phyloP scores from a whole-genome alignment of 2,329 filamentous ascomycete genomes.

The Aureobasidium namibiae region DNA sequence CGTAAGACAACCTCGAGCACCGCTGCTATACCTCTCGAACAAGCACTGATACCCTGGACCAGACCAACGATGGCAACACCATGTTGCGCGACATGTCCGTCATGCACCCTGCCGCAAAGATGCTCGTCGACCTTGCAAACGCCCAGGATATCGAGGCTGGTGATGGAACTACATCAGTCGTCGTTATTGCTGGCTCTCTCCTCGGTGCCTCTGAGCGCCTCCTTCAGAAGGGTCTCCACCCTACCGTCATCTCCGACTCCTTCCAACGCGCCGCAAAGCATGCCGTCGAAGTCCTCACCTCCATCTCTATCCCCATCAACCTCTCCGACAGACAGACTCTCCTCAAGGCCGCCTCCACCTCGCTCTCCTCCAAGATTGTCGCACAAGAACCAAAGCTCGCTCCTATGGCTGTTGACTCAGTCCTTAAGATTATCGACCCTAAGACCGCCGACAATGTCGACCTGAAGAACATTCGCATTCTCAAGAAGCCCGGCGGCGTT shows the following conservation, averaged over 20 bases:
- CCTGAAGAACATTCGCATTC: conserved; percentile 87
- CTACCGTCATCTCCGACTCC: conserved; percentile 92
- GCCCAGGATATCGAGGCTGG: conserved; percentile 98
- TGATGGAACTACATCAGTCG: conserved; percentile 95
- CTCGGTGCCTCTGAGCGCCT: conserved; percentile 88
- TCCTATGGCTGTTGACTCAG: conserved; percentile 97
- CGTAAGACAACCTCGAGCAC: conserved; percentile 30
- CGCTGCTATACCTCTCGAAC: conserved; percentile 1
- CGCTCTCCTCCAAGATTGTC: conserved; percentile 96
- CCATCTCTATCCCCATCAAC: conserved; percentile 91
- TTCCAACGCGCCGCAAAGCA: conserved; percentile 92
- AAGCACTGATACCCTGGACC: conserved; percentile 24
- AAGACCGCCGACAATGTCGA: conserved; percentile 96
- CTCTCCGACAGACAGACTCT: conserved; percentile 82
- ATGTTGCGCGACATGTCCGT: conserved; percentile 99
- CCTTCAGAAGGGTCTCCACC: conserved; percentile 86
- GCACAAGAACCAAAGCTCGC: conserved; percentile 94
- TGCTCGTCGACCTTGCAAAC: conserved; percentile 94
- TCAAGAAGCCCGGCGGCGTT: conserved; percentile 96
- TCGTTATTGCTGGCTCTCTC: conserved; percentile 93
- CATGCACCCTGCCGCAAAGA: conserved; percentile 98
- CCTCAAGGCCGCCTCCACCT: conserved; percentile 93
- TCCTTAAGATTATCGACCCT: conserved; percentile 89
- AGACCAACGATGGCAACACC: conserved; percentile 96
- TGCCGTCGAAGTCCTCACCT: conserved; percentile 81